Evolutionary conservation across 441 rosid species (phyloP), one percentile per base, ranked within the genome.

Genomic region (Breynia disticha): DNA sequence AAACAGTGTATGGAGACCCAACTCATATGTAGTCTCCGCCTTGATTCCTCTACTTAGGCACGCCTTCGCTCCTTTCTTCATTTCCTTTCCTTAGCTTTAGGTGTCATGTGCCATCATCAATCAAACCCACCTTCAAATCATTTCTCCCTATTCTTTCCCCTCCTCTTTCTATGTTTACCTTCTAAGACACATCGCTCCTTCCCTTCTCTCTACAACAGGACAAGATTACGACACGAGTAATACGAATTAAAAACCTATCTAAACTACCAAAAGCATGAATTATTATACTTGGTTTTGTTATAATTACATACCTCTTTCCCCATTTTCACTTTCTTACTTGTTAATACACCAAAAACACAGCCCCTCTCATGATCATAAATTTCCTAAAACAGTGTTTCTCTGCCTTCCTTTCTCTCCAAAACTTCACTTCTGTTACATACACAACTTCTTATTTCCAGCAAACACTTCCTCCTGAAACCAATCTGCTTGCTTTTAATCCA

Each of bases 121-220:
- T 83, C 68, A 59, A 50, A 19, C 55, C 79, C 83, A 68, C 74
- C 72, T 38, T 72, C 65, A 57, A 72, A 83, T 82, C 83, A 79
- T 82, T 72, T 55, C 82, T 43, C 72, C 71, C 66, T 56, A 48
- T 54, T 44, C n/a, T 32, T 46, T 46, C 24, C 19, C 52, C 42
- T 28, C 32, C 39, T 19, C 24, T 39, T 45, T 49, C 47, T 28
- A 52, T 22, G 9, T 58, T 52, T 44, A 28, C 60, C 62, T 52
- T 62, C 48, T 17, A 53, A 1, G 35, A 28, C 35, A 28, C 7
- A 28, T 9, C 5, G 8, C 35, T 9, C n/a, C n/a, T n/a, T n/a
- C n/a, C n/a, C n/a, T n/a, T n/a, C n/a, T n/a, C n/a, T n/a, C n/a
- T n/a, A n/a, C n/a, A n/a, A n/a, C n/a, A n/a, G n/a, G n/a, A n/a